Conservation (phyloP, 1,284 basidiomycete species). For the Ustilago vetiveriae region DNA sequence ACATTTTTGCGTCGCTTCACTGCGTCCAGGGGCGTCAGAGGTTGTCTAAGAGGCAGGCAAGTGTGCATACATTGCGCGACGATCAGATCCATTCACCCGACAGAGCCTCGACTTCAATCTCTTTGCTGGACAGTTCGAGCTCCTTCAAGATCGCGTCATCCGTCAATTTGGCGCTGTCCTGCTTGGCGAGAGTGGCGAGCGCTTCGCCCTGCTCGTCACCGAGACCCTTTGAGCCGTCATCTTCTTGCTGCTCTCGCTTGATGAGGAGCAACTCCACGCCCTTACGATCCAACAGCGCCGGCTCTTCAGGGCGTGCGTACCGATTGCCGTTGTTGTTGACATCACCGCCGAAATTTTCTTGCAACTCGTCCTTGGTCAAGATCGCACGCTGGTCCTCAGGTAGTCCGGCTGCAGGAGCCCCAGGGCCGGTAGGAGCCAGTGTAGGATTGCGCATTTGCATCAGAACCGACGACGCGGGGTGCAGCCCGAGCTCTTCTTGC, state of each 20-base stretch:
- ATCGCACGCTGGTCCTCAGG: conserved; percentile 34
- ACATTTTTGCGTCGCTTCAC: too few relatives aligned
- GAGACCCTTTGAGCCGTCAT: conserved; percentile 38
- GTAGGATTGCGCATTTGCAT: conserved; percentile 56
- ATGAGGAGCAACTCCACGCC: conserved; percentile 54
- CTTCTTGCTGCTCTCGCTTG: conserved; percentile 45
- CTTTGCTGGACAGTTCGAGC: conserved; percentile 31
- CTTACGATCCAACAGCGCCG: conserved; percentile 43
- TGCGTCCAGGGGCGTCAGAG: too few relatives aligned
- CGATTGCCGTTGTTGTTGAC: conserved; percentile 44
- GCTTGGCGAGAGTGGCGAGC: conserved; percentile 23
- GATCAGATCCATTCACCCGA: conserved; percentile 53
- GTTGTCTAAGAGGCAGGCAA: too few relatives aligned
- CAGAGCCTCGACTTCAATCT: conserved; percentile 34
- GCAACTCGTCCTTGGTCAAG: conserved; percentile 46
- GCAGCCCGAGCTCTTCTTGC: conserved; percentile 51
- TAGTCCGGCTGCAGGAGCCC: conserved; percentile 44
- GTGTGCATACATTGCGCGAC: too few relatives aligned
- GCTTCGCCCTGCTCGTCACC: conserved; percentile 46
- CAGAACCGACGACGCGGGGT: conserved; percentile 35
- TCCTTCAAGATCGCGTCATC: conserved; percentile 44
- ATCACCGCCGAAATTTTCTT: conserved; percentile 53
- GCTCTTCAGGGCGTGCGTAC: conserved; percentile 49
- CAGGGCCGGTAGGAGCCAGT: conserved; percentile 38
- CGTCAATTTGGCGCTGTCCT: conserved; percentile 26